These are phyloP conservation scores for Pleurotus eryngii DNA, from an alignment of 768 basidiomycete species.

Conservation along the genomic window DNA sequence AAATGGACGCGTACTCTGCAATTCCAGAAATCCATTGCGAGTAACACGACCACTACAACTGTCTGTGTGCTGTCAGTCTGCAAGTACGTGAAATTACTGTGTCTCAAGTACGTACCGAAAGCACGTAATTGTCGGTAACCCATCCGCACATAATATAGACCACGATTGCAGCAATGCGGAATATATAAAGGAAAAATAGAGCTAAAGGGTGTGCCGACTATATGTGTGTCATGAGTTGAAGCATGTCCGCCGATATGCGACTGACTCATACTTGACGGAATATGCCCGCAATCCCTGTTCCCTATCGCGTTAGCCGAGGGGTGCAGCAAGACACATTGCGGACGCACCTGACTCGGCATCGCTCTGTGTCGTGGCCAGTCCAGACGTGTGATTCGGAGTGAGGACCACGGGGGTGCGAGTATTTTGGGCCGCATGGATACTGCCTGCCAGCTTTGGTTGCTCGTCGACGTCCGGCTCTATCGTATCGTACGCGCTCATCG, in stretches of 20 bases:
- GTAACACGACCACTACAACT: conserved; percentile 86
- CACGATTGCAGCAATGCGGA: conserved; percentile 82
- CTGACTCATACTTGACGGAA: conserved; percentile 60
- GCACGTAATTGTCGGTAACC: conserved; percentile 87
- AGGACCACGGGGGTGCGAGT: conserved; percentile 48
- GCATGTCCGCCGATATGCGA: background rate
- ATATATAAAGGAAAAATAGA: conserved; percentile 86
- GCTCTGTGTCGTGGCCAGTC: conserved; percentile 50
- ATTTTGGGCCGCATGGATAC: conserved; percentile 27
- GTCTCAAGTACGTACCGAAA: conserved; percentile 61
- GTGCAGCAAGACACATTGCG: background rate
- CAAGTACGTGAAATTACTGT: background rate
- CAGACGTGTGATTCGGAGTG: conserved; percentile 40
- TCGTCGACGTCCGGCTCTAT: conserved; percentile 82
- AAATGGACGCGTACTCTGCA: conserved; percentile 60
- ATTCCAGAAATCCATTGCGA: conserved; percentile 99
- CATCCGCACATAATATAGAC: conserved; percentile 94
- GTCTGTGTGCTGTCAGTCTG: conserved; percentile 48
- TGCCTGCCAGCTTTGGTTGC: conserved; percentile 24
- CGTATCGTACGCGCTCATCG: conserved; percentile 38
- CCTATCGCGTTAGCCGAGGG: conserved; percentile 5
- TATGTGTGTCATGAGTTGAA: conserved; percentile 8
- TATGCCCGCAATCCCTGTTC: conserved; percentile 66
- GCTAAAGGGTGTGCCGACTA: conserved; percentile 80
- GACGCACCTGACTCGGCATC: conserved; percentile 77